Evolutionary conservation across 257 asterid species (phyloP), one percentile per base, ranked within the genome.

Genomic region (Ilex aquifolium): DNA sequence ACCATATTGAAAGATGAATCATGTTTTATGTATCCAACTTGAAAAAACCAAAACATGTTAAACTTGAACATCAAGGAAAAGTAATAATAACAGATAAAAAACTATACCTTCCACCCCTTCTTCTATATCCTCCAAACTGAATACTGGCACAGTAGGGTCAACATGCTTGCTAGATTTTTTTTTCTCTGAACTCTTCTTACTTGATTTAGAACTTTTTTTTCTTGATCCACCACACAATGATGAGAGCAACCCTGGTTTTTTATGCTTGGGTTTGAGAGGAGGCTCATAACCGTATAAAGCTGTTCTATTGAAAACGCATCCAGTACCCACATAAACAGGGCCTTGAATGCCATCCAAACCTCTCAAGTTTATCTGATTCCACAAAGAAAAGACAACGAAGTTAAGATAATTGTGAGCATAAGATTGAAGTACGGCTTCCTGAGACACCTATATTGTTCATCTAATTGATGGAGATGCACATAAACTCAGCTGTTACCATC

Each of bases 291-390:
- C 97, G 72, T 90, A 90, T 62, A 90, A 76, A 57, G 97, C 95
- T 66, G 95, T 85, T 80, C 97, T 83, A 75, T 87, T 90, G 72
- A 90, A 90, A 76, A 87, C 97, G 74, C 97, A 90, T 63, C 97
- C 97, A 67, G 97, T 90, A 60, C 97, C 97, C 81, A 90, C 96
- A 31, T 90, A 90, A 21, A 90, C 95, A 56, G 97, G 97, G 64
- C 97, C 97, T 82, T 90, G 97, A 78, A 90, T 82, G 65, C 97
- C 97, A 73, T 90, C 95, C 76, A 90, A 76, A 73, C 97, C 97
- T 79, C 95, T 85, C 93, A 90, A 82, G 81, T 90, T 90, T 57
- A 90, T 90, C 97, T 90, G 87, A 61, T 49, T 56, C 54, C 48
- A 60, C 52, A 59, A 64, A 58, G 39, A 69, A 7, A 62, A 16